These are phyloP conservation scores for Zoysia matrella DNA, from an alignment of 202 grass and related monocot genomes.

Conservation along the genomic window DNA sequence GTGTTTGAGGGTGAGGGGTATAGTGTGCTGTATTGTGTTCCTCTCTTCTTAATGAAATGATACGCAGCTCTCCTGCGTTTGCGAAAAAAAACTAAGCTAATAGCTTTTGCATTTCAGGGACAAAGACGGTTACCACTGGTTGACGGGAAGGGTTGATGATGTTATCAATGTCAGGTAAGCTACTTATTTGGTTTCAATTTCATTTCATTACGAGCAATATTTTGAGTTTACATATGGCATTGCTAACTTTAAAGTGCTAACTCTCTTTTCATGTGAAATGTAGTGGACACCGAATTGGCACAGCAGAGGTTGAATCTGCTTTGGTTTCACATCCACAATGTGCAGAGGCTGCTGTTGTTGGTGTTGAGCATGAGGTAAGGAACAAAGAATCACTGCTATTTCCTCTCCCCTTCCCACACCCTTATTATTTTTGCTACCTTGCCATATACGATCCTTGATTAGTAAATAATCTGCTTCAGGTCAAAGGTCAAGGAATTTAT, in stretches of 20 bases:
- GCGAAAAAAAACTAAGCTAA: conserved; percentile 14
- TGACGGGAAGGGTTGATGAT: conserved; percentile 98
- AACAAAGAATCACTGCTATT: neutral
- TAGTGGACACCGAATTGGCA: conserved; percentile 81
- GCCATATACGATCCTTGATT: conserved; percentile 28
- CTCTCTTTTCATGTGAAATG: conserved; percentile 22
- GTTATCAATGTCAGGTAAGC: conserved; percentile 95
- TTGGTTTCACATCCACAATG: conserved; percentile 94
- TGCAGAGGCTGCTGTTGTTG: conserved; percentile 92
- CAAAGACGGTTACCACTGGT: conserved; percentile 94
- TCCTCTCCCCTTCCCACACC: neutral
- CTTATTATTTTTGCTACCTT: conserved; percentile 12
- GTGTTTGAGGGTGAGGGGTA: too few relatives aligned
- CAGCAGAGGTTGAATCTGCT: conserved; percentile 14
- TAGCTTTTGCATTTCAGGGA: conserved; percentile 62
- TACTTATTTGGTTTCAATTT: neutral
- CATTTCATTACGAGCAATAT: conserved; percentile 45
- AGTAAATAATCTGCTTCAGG: conserved; percentile 54
- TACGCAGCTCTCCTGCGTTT: too few relatives aligned
- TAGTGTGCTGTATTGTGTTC: too few relatives aligned
- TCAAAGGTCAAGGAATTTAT: conserved; percentile 98
- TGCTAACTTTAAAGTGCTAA: conserved; percentile 14
- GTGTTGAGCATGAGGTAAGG: conserved; percentile 91
- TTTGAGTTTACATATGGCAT: neutral
- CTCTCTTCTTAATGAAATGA: too few relatives aligned